These are phyloP conservation scores for Beauveria varroae DNA, from an alignment of 2,329 filamentous ascomycete species.

Conservation along the genomic window DNA sequence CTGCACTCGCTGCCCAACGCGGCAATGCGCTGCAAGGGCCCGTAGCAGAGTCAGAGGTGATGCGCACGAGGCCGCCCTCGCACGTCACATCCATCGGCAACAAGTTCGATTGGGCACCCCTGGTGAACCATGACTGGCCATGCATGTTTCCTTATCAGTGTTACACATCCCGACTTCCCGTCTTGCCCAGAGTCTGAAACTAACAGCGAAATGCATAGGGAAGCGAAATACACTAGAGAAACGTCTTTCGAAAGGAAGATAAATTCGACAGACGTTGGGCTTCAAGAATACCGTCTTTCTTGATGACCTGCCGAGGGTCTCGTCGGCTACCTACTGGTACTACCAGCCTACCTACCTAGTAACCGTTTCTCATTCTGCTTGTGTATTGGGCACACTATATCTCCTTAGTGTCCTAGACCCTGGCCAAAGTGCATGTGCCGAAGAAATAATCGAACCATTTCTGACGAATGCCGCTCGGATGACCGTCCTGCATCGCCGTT, in stretches of 20 bases:
- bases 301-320: neutral
- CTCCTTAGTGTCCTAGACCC: neutral
- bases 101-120: neutral
- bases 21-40: neutral
- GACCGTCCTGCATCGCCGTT: conserved; percentile 3
- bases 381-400: neutral
- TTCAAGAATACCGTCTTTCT: neutral
- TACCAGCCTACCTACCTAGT: neutral
- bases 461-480: neutral
- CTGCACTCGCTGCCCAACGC: conserved; percentile 2
- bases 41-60: neutral
- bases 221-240: too few relatives aligned
- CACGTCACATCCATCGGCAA: neutral
- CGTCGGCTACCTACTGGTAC: neutral
- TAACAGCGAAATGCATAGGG: neutral
- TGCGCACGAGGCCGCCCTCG: neutral
- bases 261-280: neutral
- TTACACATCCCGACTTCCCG: too few relatives aligned
- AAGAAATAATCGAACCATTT: conserved; percentile 2
- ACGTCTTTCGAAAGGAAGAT: too few relatives aligned
- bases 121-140: neutral
- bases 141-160: too few relatives aligned
- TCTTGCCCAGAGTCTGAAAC: neutral
- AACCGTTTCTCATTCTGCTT: neutral
- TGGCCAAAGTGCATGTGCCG: neutral